A percentile compares a stretch with the other conserved stretches of the same genome.
phyloP scores from a whole-genome alignment of 2,329 filamentous ascomycete species.

The Ascochyta viciae-villosae region DNA sequence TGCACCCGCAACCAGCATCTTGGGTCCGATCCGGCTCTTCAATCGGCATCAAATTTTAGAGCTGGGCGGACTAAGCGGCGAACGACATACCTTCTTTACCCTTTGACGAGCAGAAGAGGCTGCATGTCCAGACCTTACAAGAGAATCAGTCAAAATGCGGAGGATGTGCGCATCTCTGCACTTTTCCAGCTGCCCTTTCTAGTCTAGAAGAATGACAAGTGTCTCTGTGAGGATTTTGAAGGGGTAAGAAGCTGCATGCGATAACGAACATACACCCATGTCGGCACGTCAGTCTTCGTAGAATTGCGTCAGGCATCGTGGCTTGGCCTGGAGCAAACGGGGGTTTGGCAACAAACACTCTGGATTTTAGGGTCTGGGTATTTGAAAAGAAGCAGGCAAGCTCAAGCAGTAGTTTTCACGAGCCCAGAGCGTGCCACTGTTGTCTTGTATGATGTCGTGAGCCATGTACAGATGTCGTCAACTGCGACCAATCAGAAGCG shows the following conservation, averaged over 20 bases:
- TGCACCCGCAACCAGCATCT: neutral
- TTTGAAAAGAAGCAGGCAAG: neutral
- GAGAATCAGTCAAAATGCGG: neutral
- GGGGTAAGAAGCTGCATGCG: neutral
- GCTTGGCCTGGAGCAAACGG: conserved; percentile 17
- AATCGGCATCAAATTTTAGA: neutral
- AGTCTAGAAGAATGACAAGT: neutral
- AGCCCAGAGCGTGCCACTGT: conserved; percentile 3
- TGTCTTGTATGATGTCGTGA: conserved; percentile 6
- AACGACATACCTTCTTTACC: no score
- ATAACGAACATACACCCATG: conserved; percentile 22
- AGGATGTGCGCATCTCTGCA: neutral
- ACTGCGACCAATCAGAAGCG: conserved; percentile 4
- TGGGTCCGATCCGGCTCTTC: neutral
- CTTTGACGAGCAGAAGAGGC: no score
- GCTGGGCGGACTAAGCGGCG: no score
- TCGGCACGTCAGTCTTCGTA: conserved; percentile 25
- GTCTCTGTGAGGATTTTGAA: neutral
- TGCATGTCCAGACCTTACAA: no score
- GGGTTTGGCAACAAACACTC: neutral
- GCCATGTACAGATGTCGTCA: conserved; percentile 15
- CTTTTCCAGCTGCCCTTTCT: no score
- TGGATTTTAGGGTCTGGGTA: neutral
- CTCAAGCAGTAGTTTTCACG: neutral
- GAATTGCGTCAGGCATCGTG: conserved; percentile 26